Evolutionary conservation across 768 basidiomycete genomes (phyloP), one percentile per base, ranked within the genome.

Genomic region (Dendrothele bispora): DNA sequence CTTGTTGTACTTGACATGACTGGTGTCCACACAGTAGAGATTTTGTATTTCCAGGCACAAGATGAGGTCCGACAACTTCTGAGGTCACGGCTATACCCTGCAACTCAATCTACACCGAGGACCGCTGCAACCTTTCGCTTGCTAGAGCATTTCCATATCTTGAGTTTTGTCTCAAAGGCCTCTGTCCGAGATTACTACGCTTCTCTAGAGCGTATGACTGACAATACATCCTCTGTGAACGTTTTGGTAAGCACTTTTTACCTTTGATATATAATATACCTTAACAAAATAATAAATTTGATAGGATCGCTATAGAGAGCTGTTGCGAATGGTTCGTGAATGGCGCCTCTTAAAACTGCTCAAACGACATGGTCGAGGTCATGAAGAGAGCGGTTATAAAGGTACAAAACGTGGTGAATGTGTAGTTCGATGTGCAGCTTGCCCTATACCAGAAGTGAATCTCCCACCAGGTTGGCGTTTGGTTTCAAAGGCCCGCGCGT

Each of bases 341-440:
- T 65, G 53, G 49, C 50, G 49, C 0, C 58, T 61, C 38, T 36
- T 65, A 7, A 52, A 55, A 17, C n/a, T 57, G 28, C 38, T 65
- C 30, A 61, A 62, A 39, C 48, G 59, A 40, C 50, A 46, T 7
- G 63, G 63, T 2, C 37, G 55, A 15, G 63, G 52, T 7, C 55
- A 57, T 28, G 51, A 51, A 15, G 11, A 37, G 1, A 22, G 29
- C 1, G 52, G 51, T 2, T 48, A 48, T 0, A 49, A 26, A 0
- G 48, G 49, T 1, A 59, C 58, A 0, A 6, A 32, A 1, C 15
- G 29, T 25, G 64, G 64, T 0, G 40, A 48, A 6, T 50, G 50
- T 17, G 61, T 61, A 2, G 28, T 64, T 7, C 40, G 37, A 15
- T 65, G 64, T 48, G 61, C 62, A 4, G 41, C 62, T 10, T 65